Evolutionary conservation across 2,329 filamentous ascomycete species (phyloP), one percentile per base, ranked within the genome.

Genomic region (Colletotrichum endophyticum): DNA sequence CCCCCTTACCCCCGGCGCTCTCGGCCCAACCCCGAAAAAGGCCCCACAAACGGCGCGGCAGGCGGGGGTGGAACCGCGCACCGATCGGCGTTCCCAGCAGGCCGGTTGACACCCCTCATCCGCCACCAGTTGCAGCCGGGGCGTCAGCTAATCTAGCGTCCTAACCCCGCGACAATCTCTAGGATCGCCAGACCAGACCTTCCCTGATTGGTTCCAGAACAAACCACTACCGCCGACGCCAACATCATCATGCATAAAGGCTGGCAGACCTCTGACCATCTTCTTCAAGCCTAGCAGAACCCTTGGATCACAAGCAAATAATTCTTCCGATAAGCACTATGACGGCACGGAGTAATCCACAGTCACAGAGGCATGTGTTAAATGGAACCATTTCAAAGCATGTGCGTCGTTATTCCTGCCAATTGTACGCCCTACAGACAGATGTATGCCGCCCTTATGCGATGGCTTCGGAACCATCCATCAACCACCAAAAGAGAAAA

Each of bases 371-470:
- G 6, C 53, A 57, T 57, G 53, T 57, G 25, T 16, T 5, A 61
- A 62, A 62, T 8, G 27, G 32, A 11, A 8, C 19, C 22, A 30
- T 69, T 59, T 39, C n/a, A 36, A 53, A 73, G 59, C 73, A 76
- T 76, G 22, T 73, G 57, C 64, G 22, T 76, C 73, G 64, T 69
- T 73, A 73, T 76, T 66, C 44, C 64, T 66, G 28, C 64, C 44
- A 34, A 63, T 59, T 73, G 64, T 76, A 49, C 64, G 70, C 70
- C 56, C 70, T 66, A 67, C 70, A 56, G 28, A 72, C 32, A 59
- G 22, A 66, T 67, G 69, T 72, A 56, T 72, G 53, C 69, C 69
- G 61, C 61, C 69, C 36, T 62, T 19, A 15, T n/a, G 27, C 22
- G 56, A 67, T 66, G 68, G 53, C 27, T 36, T 66, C 25, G 22